Percentiles rank a stretch among this genome's conserved stretches.
Evolutionary conservation across 148 eudicot genomes (phyloP).

Genomic region (Beta vulgaris): DNA sequence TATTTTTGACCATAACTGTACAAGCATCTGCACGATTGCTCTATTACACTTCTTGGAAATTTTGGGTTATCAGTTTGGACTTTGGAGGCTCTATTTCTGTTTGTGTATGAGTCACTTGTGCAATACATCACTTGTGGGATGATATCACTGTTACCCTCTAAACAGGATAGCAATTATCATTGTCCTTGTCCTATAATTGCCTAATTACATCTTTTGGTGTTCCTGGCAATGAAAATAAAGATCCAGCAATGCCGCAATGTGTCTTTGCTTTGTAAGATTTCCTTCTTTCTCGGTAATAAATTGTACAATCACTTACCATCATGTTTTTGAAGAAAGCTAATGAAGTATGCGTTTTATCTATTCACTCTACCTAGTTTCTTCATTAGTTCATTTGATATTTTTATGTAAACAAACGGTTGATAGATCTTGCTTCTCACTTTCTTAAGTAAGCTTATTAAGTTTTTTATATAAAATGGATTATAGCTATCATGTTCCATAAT

Average conservation of each 20-base stretch:
- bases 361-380: too few species aligned
- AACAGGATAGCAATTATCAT: not conserved
- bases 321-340: too few species aligned
- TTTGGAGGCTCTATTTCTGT: too few species aligned
- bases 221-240: not conserved
- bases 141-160: not conserved
- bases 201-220: not conserved
- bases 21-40: not conserved
- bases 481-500: not conserved
- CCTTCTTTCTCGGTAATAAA: too few species aligned
- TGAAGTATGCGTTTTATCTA: too few species aligned
- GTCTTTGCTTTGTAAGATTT: too few species aligned
- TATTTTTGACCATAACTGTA: not conserved
- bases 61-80: constrained; percentile 10
- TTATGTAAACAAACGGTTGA: not conserved
- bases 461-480: not conserved
- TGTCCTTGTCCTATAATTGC: not conserved
- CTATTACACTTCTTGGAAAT: too few species aligned
- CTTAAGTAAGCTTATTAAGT: not conserved
- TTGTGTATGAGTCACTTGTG: too few species aligned
- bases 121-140: not conserved
- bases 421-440: not conserved
- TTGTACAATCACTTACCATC: too few species aligned
- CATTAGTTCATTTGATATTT: not conserved
- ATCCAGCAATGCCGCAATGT: too few species aligned